These are phyloP conservation scores for Nevesoporus exiguus DNA, from an alignment of 768 basidiomycete species.

Conservation along the genomic window DNA sequence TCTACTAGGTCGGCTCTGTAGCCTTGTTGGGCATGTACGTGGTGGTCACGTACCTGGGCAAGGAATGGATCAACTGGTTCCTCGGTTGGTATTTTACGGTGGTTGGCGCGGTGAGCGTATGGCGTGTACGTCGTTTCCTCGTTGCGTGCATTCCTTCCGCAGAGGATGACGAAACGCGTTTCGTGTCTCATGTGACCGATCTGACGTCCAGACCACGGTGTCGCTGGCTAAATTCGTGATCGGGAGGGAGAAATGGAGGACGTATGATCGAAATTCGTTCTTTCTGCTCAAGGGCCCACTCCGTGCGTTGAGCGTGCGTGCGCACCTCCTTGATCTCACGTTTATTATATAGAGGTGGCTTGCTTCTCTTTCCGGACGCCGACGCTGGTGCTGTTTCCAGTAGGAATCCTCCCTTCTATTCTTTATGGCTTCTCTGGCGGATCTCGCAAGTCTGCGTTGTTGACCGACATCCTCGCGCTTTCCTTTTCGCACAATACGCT, in stretches of 20 bases:
- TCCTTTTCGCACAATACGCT: slow-evolving; percentile 83
- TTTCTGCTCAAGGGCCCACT: slow-evolving; percentile 43
- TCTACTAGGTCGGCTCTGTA: slow-evolving; percentile 68
- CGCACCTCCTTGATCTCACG: slow-evolving; percentile 4
- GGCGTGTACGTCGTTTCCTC: slow-evolving; percentile 43
- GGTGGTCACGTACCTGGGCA: slow-evolving; percentile 71
- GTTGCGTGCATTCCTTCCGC: background rate
- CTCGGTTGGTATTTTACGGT: slow-evolving; percentile 74
- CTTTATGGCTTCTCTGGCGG: slow-evolving; percentile 51
- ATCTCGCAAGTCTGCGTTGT: slow-evolving; percentile 56
- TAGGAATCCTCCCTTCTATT: slow-evolving; percentile 61
- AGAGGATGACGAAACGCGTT: background rate
- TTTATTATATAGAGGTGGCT: slow-evolving; percentile 32
- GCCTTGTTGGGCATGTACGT: slow-evolving; percentile 66
- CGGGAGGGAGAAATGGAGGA: slow-evolving; percentile 55
- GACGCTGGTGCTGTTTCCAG: slow-evolving; percentile 51
- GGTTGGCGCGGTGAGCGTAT: slow-evolving; percentile 61
- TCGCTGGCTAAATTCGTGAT: slow-evolving; percentile 47
- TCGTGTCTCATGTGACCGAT: background rate
- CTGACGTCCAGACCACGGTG: slow-evolving; percentile 42
- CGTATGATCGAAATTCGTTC: slow-evolving; percentile 47
- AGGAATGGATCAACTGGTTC: slow-evolving; percentile 79
- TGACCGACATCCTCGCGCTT: slow-evolving; percentile 74
- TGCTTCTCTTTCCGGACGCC: slow-evolving; percentile 55
- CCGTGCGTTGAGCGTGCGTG: slow-evolving; percentile 34